Base-by-base conservation (phyloP, 2,329 filamentous ascomycete genomes). In the Shiraia bambusicola region DNA sequence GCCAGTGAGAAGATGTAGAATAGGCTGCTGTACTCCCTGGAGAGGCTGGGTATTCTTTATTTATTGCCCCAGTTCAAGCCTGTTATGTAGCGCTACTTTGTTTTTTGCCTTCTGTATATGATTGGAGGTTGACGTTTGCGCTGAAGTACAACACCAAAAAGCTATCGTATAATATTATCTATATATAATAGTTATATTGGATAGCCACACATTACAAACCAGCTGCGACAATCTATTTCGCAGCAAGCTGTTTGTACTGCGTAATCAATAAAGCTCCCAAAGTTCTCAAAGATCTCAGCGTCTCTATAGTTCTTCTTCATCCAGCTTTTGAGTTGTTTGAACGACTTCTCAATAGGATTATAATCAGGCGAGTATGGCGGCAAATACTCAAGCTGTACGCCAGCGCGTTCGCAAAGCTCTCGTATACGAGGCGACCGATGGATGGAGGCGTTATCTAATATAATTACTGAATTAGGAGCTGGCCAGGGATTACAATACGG, bases 321-420 rank as follows among this genome's bases (percentile, higher is more conserved):
- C 26, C n/a, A 37, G 15, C 34, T 29, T 26, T 40, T 40, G 6
- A 40, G 14, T 14, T 40, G 28, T 16, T 34, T 34, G 16, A 40
- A 40, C 30, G 7, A 28, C 31, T 40, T 28, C 37, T 40, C 30
- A 34, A 40, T 40, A 17, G 37, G 37, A 14, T 34, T 40, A 14
- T 24, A 40, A 24, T 40, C 30, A 2, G 25, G 37, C 29, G 16
- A 40, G 37, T 40, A 40, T 14, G 31, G 37, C 3, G 37, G 42
- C 25, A 45, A 16, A 29, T 40, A 45, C 26, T 36, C 24, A n/a
- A 48, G 31, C 6, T 28, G 6, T 3, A 40, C 37, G 12, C 25
- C 30, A 27, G 30, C 14, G 7, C 16, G 22, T n/a, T 15, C n/a
- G 31, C 25, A 40, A 8, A 40, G 29, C 31, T 28, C 14, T 7